Base-by-base conservation (phyloP, 495 filamentous ascomycete genomes). In the Talaromyces thailandensis region DNA sequence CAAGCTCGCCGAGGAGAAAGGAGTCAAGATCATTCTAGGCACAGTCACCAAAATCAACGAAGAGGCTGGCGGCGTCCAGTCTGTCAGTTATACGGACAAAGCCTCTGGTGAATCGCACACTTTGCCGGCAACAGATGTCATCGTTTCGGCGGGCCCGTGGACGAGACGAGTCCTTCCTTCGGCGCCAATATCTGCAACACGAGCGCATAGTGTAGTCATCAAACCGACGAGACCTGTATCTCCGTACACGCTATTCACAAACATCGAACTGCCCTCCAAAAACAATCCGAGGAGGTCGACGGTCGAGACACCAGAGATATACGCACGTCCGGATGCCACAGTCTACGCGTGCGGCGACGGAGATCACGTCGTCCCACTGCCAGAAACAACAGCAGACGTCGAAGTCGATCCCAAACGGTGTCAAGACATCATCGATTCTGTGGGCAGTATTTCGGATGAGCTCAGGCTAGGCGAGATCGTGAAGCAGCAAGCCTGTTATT, bases 321-420 rank as follows among this genome's bases (percentile, higher is more conserved):
- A 98, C 71, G 88, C 93, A 14, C 84, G 94, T 4, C 93, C 93
- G 0, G 86, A 89, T 67, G 82, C 89, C 52, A 93, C 95, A 64
- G 90, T 96, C 43, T 98, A 98, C 71, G 91, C 90, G 29, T 98
- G 94, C 70, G 90, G 94, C 43, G 92, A 96, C 70, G 91, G 92
- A 51, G 95, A 98, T 69, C 81, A 80, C 26, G 69, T 75, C 6
- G 82, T 90, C 3, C 88, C 91, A 0, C 79, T 98, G 6, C 94
- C 94, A 0, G 79, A 81, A 24, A 86, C 87, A 2, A 87, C 89
- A 8, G 88, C 89, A 60, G 81, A 88, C 21, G 94, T 98, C 12
- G 76, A 89, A 66, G 84, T 88, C 53, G 93, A 96, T 70, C 77
- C 83, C 52, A 72, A 75, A 6, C 85, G 90, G 57, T 96, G 93